These are phyloP conservation scores for Maudiozyma turicensis DNA, from an alignment of 805 yeast species.

Conservation along the genomic window DNA sequence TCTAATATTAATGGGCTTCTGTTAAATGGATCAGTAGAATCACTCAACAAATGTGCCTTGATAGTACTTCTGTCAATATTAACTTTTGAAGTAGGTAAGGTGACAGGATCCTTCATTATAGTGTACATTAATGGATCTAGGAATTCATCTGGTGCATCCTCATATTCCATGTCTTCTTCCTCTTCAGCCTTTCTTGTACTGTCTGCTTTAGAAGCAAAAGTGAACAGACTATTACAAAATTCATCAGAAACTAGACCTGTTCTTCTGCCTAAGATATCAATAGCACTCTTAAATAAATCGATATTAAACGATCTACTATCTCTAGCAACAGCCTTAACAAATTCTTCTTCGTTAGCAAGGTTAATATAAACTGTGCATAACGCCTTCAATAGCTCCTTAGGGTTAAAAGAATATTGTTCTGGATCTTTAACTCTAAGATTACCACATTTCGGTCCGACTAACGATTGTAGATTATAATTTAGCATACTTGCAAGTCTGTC, in stretches of 20 bases:
- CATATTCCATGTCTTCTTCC: conserved; percentile 77
- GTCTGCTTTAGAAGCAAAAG: conserved; percentile 62
- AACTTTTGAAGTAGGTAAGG: conserved; percentile 77
- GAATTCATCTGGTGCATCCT: conserved; percentile 93
- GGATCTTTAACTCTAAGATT: conserved; percentile 81
- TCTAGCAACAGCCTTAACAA: conserved; percentile 71
- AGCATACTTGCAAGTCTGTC: conserved; percentile 94
- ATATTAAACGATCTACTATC: conserved; percentile 85
- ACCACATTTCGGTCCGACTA: conserved; percentile 92
- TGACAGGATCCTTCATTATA: conserved; percentile 92
- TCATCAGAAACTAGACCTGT: conserved; percentile 45
- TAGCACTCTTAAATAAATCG: conserved; percentile 61
- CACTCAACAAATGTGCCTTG: conserved; percentile 86
- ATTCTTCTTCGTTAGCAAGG: conserved; percentile 52
- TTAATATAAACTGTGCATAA: conserved; percentile 70
- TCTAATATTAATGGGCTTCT: conserved; percentile 84
- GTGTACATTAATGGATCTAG: conserved; percentile 96
- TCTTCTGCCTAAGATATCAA: conserved; percentile 46
- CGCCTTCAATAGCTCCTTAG: conserved; percentile 57
- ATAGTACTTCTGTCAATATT: conserved; percentile 85
- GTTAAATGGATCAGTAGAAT: conserved; percentile 95
- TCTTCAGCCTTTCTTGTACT: conserved; percentile 51
- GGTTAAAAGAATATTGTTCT: conserved; percentile 72
- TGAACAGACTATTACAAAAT: conserved; percentile 40
- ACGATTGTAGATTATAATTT: conserved; percentile 80